Evolutionary conservation across 2,329 filamentous ascomycete species (phyloP).

Genomic region (Botrytis aclada): DNA sequence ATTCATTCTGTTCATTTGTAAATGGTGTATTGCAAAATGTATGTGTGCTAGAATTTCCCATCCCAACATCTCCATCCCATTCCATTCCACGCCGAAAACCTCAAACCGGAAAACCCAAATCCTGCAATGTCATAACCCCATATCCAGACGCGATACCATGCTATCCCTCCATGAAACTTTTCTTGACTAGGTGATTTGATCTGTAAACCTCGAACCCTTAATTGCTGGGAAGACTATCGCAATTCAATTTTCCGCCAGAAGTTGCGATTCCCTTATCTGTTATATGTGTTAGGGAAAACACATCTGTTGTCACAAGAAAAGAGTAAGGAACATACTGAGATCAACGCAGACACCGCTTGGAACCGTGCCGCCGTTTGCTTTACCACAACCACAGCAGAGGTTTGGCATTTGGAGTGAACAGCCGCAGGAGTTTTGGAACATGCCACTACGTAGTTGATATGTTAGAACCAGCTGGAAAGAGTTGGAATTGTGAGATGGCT

Average conservation of each 20-base stretch:
- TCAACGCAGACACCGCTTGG: neutral
- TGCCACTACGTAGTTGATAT: constrained; percentile 1
- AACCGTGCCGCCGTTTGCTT: neutral
- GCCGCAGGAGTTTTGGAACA: constrained; percentile 14
- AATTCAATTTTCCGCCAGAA: constrained; percentile 2
- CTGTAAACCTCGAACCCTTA: neutral
- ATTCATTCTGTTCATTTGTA: neutral
- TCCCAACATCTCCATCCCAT: neutral
- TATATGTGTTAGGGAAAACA: neutral
- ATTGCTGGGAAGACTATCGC: constrained; percentile 6
- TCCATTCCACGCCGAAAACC: neutral
- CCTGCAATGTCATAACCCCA: neutral
- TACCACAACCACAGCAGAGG: constrained; percentile 6
- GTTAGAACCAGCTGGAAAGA: neutral
- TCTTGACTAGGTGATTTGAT: neutral
- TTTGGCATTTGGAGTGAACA: constrained; percentile 6
- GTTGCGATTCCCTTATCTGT: constrained; percentile 9
- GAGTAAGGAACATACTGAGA: neutral
- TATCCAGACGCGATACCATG: neutral
- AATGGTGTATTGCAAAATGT: neutral
- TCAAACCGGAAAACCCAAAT: neutral
- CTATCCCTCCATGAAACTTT: neutral
- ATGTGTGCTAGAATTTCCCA: neutral
- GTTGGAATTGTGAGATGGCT: too few species aligned
- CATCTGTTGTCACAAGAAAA: neutral